Conservation (phyloP, 305 asterid species). For the Fraxinus velutina region DNA sequence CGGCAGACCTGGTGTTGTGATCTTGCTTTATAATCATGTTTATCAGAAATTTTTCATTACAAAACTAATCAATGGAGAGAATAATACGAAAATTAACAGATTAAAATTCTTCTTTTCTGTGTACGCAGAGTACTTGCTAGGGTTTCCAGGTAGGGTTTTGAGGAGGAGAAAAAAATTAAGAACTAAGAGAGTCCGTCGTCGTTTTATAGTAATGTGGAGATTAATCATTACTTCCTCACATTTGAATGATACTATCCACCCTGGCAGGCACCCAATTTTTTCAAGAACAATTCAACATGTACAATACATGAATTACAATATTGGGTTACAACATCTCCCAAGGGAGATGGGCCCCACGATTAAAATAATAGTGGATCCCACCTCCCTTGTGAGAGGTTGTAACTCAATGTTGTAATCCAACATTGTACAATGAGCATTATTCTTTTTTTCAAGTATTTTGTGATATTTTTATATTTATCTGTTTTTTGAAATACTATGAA, state of each 20-base stretch:
- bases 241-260: background rate
- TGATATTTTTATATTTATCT: too few relatives aligned
- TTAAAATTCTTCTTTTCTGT: background rate
- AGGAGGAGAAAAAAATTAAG: background rate
- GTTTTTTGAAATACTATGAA: too few relatives aligned
- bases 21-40: conserved; percentile 38
- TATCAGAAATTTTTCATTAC: background rate
- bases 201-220: background rate
- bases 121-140: background rate
- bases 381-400: too few relatives aligned
- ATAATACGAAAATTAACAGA: background rate
- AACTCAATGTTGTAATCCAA: too few relatives aligned
- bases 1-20: conserved; percentile 16
- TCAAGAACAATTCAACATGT: background rate
- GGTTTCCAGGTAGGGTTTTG: conserved; percentile 24
- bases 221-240: background rate
- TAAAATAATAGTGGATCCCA: too few relatives aligned
- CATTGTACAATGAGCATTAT: too few relatives aligned
- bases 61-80: background rate
- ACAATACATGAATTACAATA: too few relatives aligned
- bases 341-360: too few relatives aligned
- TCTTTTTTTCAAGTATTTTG: too few relatives aligned
- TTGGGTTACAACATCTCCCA: too few relatives aligned
- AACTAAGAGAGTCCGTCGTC: background rate
- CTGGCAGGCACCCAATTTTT: background rate